A percentile compares a stretch with the other conserved stretches of the same genome.
Conservation (phyloP, 192 early-diverging fungal genomes). For the Coemansia sp. region DNA sequence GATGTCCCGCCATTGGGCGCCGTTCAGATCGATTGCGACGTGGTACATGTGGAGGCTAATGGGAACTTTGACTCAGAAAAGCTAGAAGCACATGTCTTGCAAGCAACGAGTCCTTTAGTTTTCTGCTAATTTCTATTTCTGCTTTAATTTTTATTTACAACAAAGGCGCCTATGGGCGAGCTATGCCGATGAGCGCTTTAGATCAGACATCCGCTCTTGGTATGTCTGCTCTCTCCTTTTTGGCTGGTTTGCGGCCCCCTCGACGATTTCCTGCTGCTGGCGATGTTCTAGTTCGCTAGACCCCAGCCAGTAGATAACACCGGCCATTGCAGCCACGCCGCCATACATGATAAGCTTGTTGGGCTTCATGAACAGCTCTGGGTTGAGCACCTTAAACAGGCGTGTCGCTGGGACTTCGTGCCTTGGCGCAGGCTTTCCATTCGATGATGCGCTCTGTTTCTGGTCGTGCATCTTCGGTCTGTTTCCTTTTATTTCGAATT, state of each 20-base stretch:
- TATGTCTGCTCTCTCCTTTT: conserved; percentile 32
- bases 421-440: conserved; percentile 9
- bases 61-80: conserved; percentile 46
- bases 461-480: neutral
- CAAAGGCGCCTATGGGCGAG: neutral
- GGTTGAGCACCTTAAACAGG: conserved; percentile 49
- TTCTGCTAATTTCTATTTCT: conserved; percentile 8
- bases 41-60: conserved; percentile 66
- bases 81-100: too few relatives aligned
- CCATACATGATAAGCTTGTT: conserved; percentile 48
- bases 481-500: neutral
- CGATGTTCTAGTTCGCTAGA: conserved; percentile 35
- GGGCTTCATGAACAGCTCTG: conserved; percentile 51
- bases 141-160: conserved; percentile 9
- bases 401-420: conserved; percentile 40
- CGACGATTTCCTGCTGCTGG: conserved; percentile 12
- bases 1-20: conserved; percentile 60
- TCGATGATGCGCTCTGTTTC: neutral
- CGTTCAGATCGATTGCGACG: conserved; percentile 60
- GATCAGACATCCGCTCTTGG: conserved; percentile 42
- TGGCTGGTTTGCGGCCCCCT: neutral
- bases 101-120: too few relatives aligned
- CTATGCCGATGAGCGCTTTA: conserved; percentile 23
- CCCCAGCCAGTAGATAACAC: conserved; percentile 42
- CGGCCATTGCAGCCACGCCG: conserved; percentile 31